Base-by-base conservation (phyloP, 1,284 basidiomycete species). In the Microbotryomycetes sp. region DNA sequence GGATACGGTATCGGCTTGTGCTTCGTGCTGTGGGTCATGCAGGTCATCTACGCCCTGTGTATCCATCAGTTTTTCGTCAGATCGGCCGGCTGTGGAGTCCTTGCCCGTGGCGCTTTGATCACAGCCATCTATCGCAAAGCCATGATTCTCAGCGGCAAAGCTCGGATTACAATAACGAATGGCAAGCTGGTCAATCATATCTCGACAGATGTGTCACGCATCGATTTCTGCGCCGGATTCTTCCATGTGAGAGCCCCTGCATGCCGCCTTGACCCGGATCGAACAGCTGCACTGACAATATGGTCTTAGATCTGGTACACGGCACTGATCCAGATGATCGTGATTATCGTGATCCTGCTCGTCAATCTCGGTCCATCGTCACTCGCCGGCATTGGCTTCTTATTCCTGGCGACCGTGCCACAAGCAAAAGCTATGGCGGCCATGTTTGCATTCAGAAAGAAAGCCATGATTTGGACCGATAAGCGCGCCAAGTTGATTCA, bases 111-210 rank as follows among this genome's bases (percentile, higher is more conserved):
- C 3, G 91, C 91, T 0, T 82, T 97, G 58, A 96, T 97, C 71
- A 85, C 89, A 0, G 86, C 88, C 9, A 87, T 97, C 58, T 97
- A 93, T 75, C 81, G 83, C 30, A 85, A 86, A 52, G 85, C 89
- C 2, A 80, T 96, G 31, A 81, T 79, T 45, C 80, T 97, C 52
- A 88, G 87, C 3, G 83, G 87, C 23, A 87, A 90, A 54, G 84
- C 90, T 9, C 83, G 92, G n/a, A 84, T 85, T 3, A 85, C 85
- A 24, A 80, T 92, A 29, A 84, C 88, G 0, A 92, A 89, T 70
- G 91, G 91, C 45, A 86, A 86, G 72, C 81, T 93, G 46, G 85
- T 94, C 64, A 94, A 91, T 72, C 89, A 93, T 76, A 93, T 97
- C 67, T 91, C 89, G 4, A 93, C 91, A 0, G 93, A 97, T 75